These are phyloP conservation scores for Diaporthe batatas DNA, from an alignment of 2,329 filamentous ascomycete genomes.

Conservation along the genomic window DNA sequence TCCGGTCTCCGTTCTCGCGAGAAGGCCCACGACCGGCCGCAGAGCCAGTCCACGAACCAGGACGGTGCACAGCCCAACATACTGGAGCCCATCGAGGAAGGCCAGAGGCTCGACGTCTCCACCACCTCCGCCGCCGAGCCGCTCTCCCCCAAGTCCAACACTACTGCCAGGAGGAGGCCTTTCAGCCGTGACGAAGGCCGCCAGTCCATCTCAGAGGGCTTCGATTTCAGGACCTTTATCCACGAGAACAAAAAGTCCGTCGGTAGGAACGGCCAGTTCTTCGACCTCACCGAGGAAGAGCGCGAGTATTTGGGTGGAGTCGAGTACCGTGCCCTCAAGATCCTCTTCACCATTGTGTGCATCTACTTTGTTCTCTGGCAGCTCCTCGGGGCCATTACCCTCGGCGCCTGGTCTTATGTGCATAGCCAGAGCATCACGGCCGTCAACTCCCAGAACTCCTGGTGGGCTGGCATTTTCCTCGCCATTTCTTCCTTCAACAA, in stretches of 20 bases:
- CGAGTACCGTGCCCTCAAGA: slow-evolving; percentile 73
- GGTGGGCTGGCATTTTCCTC: slow-evolving; percentile 70
- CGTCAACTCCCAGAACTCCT: slow-evolving; percentile 59
- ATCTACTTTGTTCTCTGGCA: slow-evolving; percentile 73
- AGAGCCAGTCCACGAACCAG: background rate
- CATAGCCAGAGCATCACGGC: slow-evolving; percentile 17
- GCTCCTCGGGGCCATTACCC: slow-evolving; percentile 67
- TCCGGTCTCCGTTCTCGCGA: background rate
- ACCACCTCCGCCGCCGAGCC: slow-evolving; percentile 24
- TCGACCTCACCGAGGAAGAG: slow-evolving; percentile 65
- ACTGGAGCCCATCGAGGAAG: slow-evolving; percentile 40
- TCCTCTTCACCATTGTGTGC: slow-evolving; percentile 71
- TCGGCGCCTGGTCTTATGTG: slow-evolving; percentile 60
- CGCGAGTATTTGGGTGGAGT: slow-evolving; percentile 71
- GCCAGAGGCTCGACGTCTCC: slow-evolving; percentile 28
- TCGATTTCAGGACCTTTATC: slow-evolving; percentile 51
- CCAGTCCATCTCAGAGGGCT: slow-evolving; percentile 42
- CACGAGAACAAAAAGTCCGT: slow-evolving; percentile 52
- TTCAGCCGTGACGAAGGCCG: slow-evolving; percentile 31
- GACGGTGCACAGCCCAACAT: background rate
- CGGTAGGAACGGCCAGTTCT: slow-evolving; percentile 68
- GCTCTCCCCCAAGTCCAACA: slow-evolving; percentile 16
- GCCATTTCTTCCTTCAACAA: slow-evolving; percentile 70
- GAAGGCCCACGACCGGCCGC: background rate
- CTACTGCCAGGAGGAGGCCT: slow-evolving; percentile 30